These are phyloP conservation scores for Clavariopsis aquatica DNA, from an alignment of 495 filamentous ascomycete species.

Conservation along the genomic window DNA sequence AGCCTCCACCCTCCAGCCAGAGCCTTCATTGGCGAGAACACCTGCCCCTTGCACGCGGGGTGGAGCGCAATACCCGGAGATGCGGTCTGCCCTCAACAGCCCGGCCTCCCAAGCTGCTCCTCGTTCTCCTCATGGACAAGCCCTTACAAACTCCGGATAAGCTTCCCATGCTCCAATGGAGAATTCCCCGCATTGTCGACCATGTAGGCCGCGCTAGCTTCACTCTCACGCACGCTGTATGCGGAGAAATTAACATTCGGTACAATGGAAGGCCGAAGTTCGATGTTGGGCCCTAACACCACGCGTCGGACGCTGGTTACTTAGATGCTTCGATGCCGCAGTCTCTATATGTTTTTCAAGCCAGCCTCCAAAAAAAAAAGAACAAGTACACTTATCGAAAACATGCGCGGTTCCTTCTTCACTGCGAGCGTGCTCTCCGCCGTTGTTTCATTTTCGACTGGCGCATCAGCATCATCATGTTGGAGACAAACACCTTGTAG, in stretches of 20 bases:
- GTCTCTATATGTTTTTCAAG: too few species aligned
- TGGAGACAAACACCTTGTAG: conserved; percentile 61
- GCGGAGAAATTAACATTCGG: conserved; percentile 30
- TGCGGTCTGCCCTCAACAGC: too few species aligned
- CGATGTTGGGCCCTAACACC: background rate
- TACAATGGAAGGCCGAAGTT: conserved; percentile 10
- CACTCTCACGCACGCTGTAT: background rate
- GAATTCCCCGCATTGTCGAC: conserved; percentile 18
- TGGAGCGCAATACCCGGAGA: too few species aligned
- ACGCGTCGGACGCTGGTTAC: too few species aligned
- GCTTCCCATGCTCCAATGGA: background rate
- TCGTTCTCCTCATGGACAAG: background rate
- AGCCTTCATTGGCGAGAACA: too few species aligned
- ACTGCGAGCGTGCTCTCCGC: background rate
- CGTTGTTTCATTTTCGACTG: background rate
- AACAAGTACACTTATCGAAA: too few species aligned
- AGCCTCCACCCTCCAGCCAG: too few species aligned
- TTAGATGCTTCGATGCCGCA: too few species aligned
- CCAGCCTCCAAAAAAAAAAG: too few species aligned
- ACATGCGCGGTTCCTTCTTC: background rate
- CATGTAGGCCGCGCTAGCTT: background rate
- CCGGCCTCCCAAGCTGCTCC: too few species aligned
- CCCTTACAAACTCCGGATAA: background rate
- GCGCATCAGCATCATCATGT: conserved; percentile 41
- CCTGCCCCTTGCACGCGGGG: too few species aligned